Evolutionary conservation across 345 rosid species (phyloP).

Genomic region (Isatis tinctoria): DNA sequence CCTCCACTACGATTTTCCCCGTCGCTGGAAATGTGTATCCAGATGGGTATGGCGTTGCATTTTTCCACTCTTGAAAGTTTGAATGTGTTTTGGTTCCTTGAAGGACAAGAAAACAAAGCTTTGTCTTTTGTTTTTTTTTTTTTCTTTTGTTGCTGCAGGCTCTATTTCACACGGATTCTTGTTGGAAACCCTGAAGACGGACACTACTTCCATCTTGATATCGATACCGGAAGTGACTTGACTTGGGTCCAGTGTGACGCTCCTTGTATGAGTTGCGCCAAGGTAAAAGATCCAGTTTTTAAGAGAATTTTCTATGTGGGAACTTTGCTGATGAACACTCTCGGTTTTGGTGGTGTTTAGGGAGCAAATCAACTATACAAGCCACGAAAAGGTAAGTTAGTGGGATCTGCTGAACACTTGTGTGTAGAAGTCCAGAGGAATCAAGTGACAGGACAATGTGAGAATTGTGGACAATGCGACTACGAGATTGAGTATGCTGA

Average conservation of each 20-base stretch:
- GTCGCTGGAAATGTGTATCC: conserved; percentile 75
- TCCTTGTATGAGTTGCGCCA: conserved; percentile 88
- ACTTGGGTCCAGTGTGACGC: conserved; percentile 98
- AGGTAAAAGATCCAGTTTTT: conserved; percentile 41
- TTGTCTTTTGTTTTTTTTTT: neutral
- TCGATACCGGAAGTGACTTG: conserved; percentile 95
- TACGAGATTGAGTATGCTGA: conserved; percentile 95
- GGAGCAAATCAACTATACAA: conserved; percentile 86
- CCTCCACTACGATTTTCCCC: conserved; percentile 68
- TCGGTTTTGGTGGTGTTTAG: conserved; percentile 41
- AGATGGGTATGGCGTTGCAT: conserved; percentile 57
- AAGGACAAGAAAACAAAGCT: conserved; percentile 11
- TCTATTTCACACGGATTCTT: conserved; percentile 68
- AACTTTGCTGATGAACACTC: neutral
- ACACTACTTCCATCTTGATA: conserved; percentile 61
- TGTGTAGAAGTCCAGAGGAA: conserved; percentile 68
- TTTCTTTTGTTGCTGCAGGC: conserved; percentile 31
- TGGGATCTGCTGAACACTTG: conserved; percentile 48
- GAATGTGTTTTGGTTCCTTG: conserved; percentile 15
- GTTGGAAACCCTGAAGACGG: conserved; percentile 65
- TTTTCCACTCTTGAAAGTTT: neutral
- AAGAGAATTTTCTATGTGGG: neutral
- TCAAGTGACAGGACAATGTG: conserved; percentile 38
- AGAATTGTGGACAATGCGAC: conserved; percentile 74
- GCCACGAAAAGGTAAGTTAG: conserved; percentile 52